Conservation (phyloP, 78 protist species). For the Emiliania huxleyi region DNA sequence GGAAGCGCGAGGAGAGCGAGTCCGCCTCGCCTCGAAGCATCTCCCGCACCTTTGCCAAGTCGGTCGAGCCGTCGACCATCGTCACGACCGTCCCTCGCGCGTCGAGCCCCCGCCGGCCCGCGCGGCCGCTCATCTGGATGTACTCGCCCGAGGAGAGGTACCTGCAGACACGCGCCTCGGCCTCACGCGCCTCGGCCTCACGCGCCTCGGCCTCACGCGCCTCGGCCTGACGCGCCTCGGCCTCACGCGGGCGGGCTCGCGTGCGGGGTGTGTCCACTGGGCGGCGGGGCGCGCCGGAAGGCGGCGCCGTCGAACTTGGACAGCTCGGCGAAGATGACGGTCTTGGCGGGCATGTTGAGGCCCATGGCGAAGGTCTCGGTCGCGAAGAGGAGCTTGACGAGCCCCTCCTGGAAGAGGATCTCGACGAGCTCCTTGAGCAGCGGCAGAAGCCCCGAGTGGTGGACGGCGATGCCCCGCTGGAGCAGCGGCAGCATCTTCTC, state of each 20-base stretch:
- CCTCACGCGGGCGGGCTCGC: background rate
- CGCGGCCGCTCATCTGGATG: slow-evolving; percentile 84
- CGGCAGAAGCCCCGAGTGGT: slow-evolving; percentile 78
- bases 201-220: no score
- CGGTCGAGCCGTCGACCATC: slow-evolving; percentile 86
- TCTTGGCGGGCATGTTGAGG: slow-evolving; percentile 85
- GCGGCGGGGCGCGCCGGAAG: slow-evolving; percentile 4
- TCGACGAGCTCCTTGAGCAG: slow-evolving; percentile 73
- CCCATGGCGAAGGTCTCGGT: slow-evolving; percentile 88
- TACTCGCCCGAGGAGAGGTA: slow-evolving; percentile 75
- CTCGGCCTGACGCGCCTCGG: no score
- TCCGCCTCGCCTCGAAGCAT: slow-evolving; percentile 89
- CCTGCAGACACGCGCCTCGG: no score
- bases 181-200: no score
- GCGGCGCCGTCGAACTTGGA: slow-evolving; percentile 71
- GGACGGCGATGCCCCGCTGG: slow-evolving; percentile 70
- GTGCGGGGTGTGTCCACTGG: background rate
- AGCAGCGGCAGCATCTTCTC: slow-evolving; percentile 32
- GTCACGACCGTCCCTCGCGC: slow-evolving; percentile 80
- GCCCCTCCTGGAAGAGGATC: slow-evolving; percentile 56
- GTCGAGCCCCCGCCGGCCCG: slow-evolving; percentile 88
- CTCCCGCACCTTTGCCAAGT: slow-evolving; percentile 62
- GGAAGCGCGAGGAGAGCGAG: slow-evolving; percentile 81
- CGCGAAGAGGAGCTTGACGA: slow-evolving; percentile 59
- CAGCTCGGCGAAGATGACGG: slow-evolving; percentile 79